These are phyloP conservation scores for Pseudoperonospora humuli DNA, from an alignment of 352 stramenopile genomes.

Conservation along the genomic window DNA sequence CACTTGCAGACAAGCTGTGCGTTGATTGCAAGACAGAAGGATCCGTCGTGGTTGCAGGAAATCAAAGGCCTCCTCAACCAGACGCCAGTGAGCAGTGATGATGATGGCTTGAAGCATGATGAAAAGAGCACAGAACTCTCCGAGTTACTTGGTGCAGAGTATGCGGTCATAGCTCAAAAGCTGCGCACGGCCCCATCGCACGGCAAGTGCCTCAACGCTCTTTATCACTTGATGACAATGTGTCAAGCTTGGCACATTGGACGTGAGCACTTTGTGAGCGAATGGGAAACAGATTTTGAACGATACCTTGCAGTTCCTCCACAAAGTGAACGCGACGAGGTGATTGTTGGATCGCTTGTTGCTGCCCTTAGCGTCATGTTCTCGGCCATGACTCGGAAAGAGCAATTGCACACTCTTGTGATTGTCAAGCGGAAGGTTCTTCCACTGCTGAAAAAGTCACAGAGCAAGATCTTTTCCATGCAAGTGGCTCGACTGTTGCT, in stretches of 20 bases:
- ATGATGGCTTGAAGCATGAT: neutral
- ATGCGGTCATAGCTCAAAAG: constrained; percentile 20
- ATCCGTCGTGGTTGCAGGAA: constrained; percentile 19
- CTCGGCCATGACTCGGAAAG: constrained; percentile 22
- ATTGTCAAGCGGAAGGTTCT: constrained; percentile 47
- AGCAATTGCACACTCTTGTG: constrained; percentile 40
- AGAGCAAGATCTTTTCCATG: constrained; percentile 21
- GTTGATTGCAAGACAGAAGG: constrained; percentile 6
- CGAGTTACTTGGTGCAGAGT: constrained; percentile 11
- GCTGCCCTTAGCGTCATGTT: constrained; percentile 30
- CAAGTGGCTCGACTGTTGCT: constrained; percentile 44
- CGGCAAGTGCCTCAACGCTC: constrained; percentile 47
- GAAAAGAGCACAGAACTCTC: neutral
- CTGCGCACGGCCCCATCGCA: constrained; percentile 43
- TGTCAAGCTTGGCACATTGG: constrained; percentile 18
- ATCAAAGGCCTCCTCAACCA: constrained; percentile 9
- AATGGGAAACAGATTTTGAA: constrained; percentile 44
- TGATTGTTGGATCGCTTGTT: constrained; percentile 42
- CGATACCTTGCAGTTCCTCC: constrained; percentile 33
- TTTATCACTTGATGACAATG: constrained; percentile 47
- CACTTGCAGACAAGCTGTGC: constrained; percentile 9
- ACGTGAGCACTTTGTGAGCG: constrained; percentile 17
- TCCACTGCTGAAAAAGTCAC: constrained; percentile 32
- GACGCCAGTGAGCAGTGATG: neutral
- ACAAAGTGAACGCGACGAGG: constrained; percentile 44